Evolutionary conservation across 2,329 filamentous ascomycete genomes (phyloP), one percentile per base, ranked within the genome.

Genomic region (Lecanosticta acicola): DNA sequence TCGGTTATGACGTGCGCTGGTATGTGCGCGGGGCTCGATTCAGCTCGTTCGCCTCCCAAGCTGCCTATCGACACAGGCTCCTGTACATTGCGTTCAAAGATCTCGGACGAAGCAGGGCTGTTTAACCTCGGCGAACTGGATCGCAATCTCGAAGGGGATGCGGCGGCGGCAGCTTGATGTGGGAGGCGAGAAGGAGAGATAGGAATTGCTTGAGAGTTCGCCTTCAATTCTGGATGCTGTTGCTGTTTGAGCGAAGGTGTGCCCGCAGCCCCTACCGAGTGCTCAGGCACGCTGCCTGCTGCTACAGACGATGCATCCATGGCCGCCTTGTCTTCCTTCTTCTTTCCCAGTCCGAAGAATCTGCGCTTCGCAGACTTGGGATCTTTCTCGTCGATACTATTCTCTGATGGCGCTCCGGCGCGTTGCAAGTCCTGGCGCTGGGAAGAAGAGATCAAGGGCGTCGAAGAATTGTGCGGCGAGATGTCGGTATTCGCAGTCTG

Each of bases 41-140:
- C 84, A 33, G 78, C 71, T n/a, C 80, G 81, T 49, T 88, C 84
- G 33, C 78, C 71, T n/a, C 80, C 68, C 3, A 78, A 61, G 21
- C 78, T 73, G 59, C 80, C 80, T 20, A 62, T 58, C 5, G 61
- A 54, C 32, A 62, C 51, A 8, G 62, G 59, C 60, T 96, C 90
- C 67, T 96, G 91, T 18, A 97, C 91, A 65, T 90, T 87, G 60
- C 91, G 85, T 72, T 97, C 91, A 64, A 97, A 97, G 59, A 97
- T 96, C 59, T 78, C 73, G 39, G 78, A 79, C 16, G 78, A 79
- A 0, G 88, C 86, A 11, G 90, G 87, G 16, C 88, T 94, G 43
- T 84, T 79, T 36, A 90, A 69, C 39, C 85, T 78, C 3, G 88
- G 84, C 7, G 88, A 91, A 8, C 79, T 77, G 10, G 84, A 83